Evolutionary conservation across 768 basidiomycete genomes (phyloP), one percentile per base, ranked within the genome.

Genomic region (Rhodotorula toruloides): DNA sequence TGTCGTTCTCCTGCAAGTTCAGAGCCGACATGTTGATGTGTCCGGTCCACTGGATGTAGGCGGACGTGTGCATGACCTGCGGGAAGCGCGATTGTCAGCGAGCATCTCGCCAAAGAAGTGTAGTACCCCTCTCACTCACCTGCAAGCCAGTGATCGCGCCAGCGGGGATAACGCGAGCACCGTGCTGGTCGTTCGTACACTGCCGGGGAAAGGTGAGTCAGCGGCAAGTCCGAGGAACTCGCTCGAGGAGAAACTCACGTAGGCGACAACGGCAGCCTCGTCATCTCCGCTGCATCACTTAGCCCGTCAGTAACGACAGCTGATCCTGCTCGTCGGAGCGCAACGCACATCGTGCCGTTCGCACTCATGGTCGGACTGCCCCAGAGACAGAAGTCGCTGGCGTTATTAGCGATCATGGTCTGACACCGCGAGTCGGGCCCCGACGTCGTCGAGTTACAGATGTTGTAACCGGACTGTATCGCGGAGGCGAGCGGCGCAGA

Each of bases 91-190:
- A 10, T 27, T 12, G 27, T n/a, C 19, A 22, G 6, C 13, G 6
- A 4, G 19, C 22, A 12, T 25, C n/a, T 21, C 4, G 22, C 2
- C 25, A 32, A 11, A 37, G 19, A 19, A 32, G 4, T 31, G 16
- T 9, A 14, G 36, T 17, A 46, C n/a, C n/a, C n/a, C n/a, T n/a
- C n/a, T n/a, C n/a, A 42, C 63, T 25, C 2, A 64, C 63, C 56
- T 65, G 64, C 0, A 87, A 78, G 58, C 86, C 87, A 1, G 77
- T 77, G 43, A 89, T 77, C 42, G 86, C 81, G 29, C 85, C 85
- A 0, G 73, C 76, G n/a, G 86, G 86, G 37, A 90, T 87, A 53
- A 86, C 74, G 65, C 89, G 87, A 4, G 86, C 84, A 5, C 89
- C 88, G 48, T 81, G 82, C 22, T 83, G 83, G 76, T 68, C 62